Conservation (phyloP, 495 filamentous ascomycete genomes). For the Hypoxylon trugodes region DNA sequence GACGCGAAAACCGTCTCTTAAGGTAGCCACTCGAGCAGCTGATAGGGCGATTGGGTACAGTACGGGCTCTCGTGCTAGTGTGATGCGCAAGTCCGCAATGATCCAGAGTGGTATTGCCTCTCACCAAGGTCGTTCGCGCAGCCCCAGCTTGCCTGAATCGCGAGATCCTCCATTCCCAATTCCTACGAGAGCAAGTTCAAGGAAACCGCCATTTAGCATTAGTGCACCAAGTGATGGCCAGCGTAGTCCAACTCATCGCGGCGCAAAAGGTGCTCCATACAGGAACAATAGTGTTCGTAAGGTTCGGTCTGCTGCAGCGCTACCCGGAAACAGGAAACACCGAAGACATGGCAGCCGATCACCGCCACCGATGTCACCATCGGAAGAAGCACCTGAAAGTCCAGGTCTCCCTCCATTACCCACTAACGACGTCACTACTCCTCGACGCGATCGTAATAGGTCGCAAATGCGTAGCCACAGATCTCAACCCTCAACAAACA, state of each 20-base stretch:
- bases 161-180: constrained; percentile 86
- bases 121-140: constrained; percentile 73
- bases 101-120: constrained; percentile 79
- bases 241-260: constrained; percentile 73
- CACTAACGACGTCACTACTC: constrained; percentile 73
- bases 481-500: constrained; percentile 63
- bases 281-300: constrained; percentile 74
- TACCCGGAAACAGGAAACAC: constrained; percentile 60
- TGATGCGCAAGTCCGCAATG: constrained; percentile 69
- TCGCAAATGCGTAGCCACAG: constrained; percentile 54
- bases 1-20: constrained; percentile 43
- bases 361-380: constrained; percentile 70
- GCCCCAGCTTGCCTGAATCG: constrained; percentile 74
- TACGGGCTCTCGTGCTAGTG: constrained; percentile 48
- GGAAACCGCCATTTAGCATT: constrained; percentile 71
- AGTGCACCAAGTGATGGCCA: constrained; percentile 77
- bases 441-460: constrained; percentile 53
- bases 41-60: constrained; percentile 42
- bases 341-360: constrained; percentile 67
- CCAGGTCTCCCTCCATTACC: constrained; percentile 78
- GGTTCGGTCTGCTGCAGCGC: constrained; percentile 78
- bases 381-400: constrained; percentile 72
- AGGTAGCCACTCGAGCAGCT: constrained; percentile 41
- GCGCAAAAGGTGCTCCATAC: constrained; percentile 52
- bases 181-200: constrained; percentile 86